Evolutionary conservation across 2,329 filamentous ascomycete species (phyloP), one percentile per base, ranked within the genome.

Genomic region (Ambrosiella cleistominuta): DNA sequence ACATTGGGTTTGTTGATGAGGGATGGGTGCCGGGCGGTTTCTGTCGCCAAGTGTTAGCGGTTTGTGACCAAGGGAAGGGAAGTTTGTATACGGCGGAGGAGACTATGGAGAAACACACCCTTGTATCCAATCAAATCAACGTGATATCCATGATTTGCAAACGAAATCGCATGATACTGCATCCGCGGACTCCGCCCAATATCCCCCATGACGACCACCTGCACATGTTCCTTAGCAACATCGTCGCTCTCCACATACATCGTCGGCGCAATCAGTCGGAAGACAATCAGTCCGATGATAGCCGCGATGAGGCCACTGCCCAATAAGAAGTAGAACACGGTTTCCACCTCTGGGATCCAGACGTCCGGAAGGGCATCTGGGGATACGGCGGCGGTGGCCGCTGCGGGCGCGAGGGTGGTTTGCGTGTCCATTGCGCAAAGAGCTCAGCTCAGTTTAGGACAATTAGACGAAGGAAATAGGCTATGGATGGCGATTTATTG

Each of bases 161-260:
- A 82, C 68, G 91, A 97, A 64, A 95, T 74, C 17, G 91, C 91
- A 77, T 98, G 93, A 66, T 98, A 97, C 67, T 97, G 90, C 91
- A 98, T 98, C 59, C 93, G 88, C 54, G 93, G 93, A 68, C 91
- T 97, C 51, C 90, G 82, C 44, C 93, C 93, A 68, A 98, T 90
- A 67, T 98, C 93, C 50, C 93, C 93, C 36, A 98, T 78, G 15
- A 98, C 93, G 13, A 98, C 77, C 56, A 98, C 81, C 69, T 95
- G 88, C 49, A 91, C 67, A 61, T 72, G 72, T 47, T 74, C 70
- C 63, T 73, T 68, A 19, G 68, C 64, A 42, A 67, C 67, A 11
- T 66, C 66, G 12, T 66, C 65, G 1, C 70, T 64, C 3, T 70
- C 68, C 9, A 56, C 62, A 60, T 73, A 70, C 12, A 69, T 66